Percentiles rank a stretch among this genome's conserved stretches.
Evolutionary conservation across 345 rosid genomes (phyloP).

Genomic region (Toxicodendron radicans): DNA sequence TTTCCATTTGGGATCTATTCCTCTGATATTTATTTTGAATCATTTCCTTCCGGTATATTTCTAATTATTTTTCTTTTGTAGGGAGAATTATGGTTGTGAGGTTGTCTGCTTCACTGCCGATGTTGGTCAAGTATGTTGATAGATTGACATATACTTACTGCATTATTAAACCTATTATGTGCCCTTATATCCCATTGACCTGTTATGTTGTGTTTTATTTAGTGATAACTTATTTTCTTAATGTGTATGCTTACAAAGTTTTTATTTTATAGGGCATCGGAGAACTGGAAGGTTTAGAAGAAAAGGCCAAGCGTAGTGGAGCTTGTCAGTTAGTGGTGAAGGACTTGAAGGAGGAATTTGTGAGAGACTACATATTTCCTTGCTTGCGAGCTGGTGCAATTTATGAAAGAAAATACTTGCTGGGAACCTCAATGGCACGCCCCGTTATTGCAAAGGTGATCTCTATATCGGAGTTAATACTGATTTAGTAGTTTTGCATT

Average conservation of each 20-base stretch:
- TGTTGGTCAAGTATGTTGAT: slow-evolving; percentile 83
- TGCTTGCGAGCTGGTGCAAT: slow-evolving; percentile 95
- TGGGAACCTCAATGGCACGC: slow-evolving; percentile 98
- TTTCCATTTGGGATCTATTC: background rate
- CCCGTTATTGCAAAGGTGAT: slow-evolving; percentile 96
- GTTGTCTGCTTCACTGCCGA: slow-evolving; percentile 99
- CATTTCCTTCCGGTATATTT: background rate
- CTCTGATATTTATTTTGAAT: background rate
- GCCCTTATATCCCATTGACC: background rate
- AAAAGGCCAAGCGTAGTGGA: slow-evolving; percentile 94
- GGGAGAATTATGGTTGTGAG: slow-evolving; percentile 98
- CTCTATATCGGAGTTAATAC: background rate
- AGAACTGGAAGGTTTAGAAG: slow-evolving; percentile 93
- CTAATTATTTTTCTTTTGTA: slow-evolving; percentile 27
- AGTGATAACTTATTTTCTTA: background rate
- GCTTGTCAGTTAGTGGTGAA: slow-evolving; percentile 91
- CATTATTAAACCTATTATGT: background rate
- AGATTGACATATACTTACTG: background rate
- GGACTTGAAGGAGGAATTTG: slow-evolving; percentile 92
- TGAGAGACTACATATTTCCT: slow-evolving; percentile 79
- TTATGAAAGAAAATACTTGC: slow-evolving; percentile 85
- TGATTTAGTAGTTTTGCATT: slow-evolving; percentile 10
- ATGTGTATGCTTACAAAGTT: slow-evolving; percentile 1
- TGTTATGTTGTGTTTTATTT: background rate
- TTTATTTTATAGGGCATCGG: slow-evolving; percentile 58